Percentiles rank a stretch among this genome's conserved stretches.
Conservation (phyloP, 345 rosid genomes). For the Moricandia moricandioides region DNA sequence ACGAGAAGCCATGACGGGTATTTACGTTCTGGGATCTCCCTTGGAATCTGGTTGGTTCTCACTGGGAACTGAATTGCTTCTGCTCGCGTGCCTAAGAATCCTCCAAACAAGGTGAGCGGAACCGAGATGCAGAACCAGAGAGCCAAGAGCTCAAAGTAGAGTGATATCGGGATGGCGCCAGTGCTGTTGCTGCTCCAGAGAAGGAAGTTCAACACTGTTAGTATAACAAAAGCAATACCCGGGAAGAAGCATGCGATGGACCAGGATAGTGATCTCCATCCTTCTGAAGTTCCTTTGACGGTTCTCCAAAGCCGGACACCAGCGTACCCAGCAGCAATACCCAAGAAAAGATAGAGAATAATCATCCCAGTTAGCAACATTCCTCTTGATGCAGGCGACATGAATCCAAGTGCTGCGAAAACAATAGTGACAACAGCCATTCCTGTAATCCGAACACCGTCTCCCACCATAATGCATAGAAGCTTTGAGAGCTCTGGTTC, state of each 20-base stretch:
- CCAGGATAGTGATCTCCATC: conserved; percentile 79
- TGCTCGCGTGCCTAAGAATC: conserved; percentile 65
- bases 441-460: conserved; percentile 77
- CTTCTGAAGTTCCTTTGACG: conserved; percentile 70
- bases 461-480: conserved; percentile 75
- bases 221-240: conserved; percentile 71
- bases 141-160: conserved; percentile 60
- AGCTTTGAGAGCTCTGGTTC: conserved; percentile 69
- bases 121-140: conserved; percentile 89
- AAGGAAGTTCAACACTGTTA: conserved; percentile 65
- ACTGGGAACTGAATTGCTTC: conserved; percentile 66
- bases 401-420: conserved; percentile 75
- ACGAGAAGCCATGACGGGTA: conserved; percentile 89
- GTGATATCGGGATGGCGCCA: conserved; percentile 75
- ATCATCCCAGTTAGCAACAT: conserved; percentile 86
- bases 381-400: conserved; percentile 91
- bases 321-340: conserved; percentile 67
- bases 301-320: conserved; percentile 75
- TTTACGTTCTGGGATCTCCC: conserved; percentile 81
- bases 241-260: conserved; percentile 75
- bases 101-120: conserved; percentile 77
- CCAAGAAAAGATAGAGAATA: conserved; percentile 71
- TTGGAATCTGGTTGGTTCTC: conserved; percentile 72
- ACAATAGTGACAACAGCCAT: conserved; percentile 72
- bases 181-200: conserved; percentile 79